Evolutionary conservation across 2,329 filamentous ascomycete species (phyloP), one percentile per base, ranked within the genome.

Genomic region (Aspergillus sp.): DNA sequence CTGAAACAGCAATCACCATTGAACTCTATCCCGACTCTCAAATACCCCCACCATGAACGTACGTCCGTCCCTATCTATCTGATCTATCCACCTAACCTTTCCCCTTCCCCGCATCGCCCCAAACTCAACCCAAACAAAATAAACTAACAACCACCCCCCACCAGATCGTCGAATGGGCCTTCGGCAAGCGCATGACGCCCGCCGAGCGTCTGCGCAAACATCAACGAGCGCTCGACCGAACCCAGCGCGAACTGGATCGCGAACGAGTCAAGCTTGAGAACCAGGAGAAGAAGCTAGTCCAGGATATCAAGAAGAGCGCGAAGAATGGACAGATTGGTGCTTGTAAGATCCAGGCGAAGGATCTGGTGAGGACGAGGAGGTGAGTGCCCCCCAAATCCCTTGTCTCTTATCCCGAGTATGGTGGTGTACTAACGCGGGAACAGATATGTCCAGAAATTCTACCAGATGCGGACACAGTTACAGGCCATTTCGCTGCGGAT

Each of bases 301-400:
- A 89, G 65, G 94, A 98, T 74, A 99, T 99, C 81, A 98, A 97
- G 83, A 96, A 96, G 81, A 97, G 91, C 72, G 95, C 95, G 57
- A 97, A 99, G 81, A 96, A 95, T 82, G 92, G 92, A 5, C 94
- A 99, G 80, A 95, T 98, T 86, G 94, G 93, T n/a, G 93, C 95
- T 13, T 92, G 94, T 78, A 96, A 97, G 82, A 97, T 99, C 74
- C 95, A 99, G 77, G 95, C 95, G 47, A 98, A 98, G 79, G 95
- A 99, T 76, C 79, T 99, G 55, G 95, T 99, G 45, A 86, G 95
- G 67, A 98, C 95, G 63, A 86, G 95, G 78, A 86, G 89, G 87
- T 91, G 75, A 58, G 74, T 66, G 7, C 25, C 56, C 2, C 50
- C 28, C 28, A 30, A 30, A 10, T 30, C 28, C 3, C 10, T 30